Conservation (phyloP, 2,329 filamentous ascomycete species). For the Cladosporium sp. region DNA sequence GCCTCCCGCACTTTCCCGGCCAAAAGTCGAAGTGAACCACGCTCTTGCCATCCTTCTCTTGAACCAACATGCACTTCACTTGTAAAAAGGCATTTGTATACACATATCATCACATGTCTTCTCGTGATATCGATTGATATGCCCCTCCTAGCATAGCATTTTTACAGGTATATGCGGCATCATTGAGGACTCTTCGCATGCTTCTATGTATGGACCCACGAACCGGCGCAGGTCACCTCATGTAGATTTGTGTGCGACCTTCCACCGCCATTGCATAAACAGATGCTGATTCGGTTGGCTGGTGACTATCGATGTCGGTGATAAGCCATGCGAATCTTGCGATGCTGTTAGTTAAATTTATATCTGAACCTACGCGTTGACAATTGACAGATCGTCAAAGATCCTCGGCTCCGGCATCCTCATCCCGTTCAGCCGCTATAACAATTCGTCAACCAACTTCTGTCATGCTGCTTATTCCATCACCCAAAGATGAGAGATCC, state of each 20-base stretch:
- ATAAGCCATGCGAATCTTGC: not conserved
- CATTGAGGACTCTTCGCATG: not conserved
- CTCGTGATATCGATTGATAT: not conserved
- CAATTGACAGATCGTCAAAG: not conserved
- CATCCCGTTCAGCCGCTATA: not conserved
- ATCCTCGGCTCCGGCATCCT: conserved; percentile 10
- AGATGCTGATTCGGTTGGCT: not conserved
- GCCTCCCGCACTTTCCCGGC: not conserved
- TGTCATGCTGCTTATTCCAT: not conserved
- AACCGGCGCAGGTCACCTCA: too few species aligned
- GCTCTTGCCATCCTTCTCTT: not conserved
- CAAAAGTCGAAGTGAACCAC: not conserved
- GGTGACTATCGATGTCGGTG: not conserved
- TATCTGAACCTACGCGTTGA: not conserved
- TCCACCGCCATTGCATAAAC: not conserved
- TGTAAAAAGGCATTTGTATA: not conserved
- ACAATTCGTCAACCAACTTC: not conserved
- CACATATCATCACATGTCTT: not conserved
- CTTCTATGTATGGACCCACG: not conserved
- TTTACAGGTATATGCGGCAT: not conserved
- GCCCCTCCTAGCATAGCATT: not conserved
- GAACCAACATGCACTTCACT: not conserved
- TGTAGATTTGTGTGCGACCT: not conserved
- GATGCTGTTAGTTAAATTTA: not conserved
- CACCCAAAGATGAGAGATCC: not conserved